Base-by-base conservation (phyloP, 768 basidiomycete genomes). In the Gymnopilus dilepis region DNA sequence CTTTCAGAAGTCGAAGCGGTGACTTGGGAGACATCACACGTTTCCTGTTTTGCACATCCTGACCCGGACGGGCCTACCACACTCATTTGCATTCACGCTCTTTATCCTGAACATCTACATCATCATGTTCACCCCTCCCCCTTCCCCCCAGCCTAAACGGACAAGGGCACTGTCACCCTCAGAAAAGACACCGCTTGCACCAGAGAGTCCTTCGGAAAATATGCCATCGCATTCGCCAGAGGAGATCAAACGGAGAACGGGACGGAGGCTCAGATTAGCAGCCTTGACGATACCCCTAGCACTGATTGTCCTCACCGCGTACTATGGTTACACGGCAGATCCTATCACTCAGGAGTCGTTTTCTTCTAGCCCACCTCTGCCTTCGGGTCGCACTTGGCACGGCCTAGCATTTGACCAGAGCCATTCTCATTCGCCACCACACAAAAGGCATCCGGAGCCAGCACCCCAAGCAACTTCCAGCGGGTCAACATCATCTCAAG, bases 241-340 rank as follows among this genome's bases (percentile, higher is more conserved):
- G 21, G 59, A 66, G 6, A 38, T 59, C 47, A 87, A 86, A 73
- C 80, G 75, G 61, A 76, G 75, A 47, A 78, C 72, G 31, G 80
- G 77, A 42, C 78, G 84, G 22, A 73, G 78, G 54, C 77, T 78
- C 56, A 74, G 76, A 69, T 84, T 81, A 82, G 77, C 84, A 1
- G 79, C 86, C 56, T 56, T 90, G 41, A 63, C 87, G 33, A 77
- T 89, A 2, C 90, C 90, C 2, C 64, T 87, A 9, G 65, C 78
- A 6, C 79, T 92, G 52, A 69, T 88, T 38, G 57, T 86, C 42
- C 78, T 90, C 61, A 84, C 86, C 11, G 68, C 77, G 2, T 83
- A 80, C 12, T 82, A 83, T 15, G 83, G 77, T n/a, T 86, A 79
- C 71, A 42, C 81, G 60, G 71, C 80, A 9, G 86, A 83, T 65